These are phyloP conservation scores for Prillingera fragicola DNA, from an alignment of 1,284 basidiomycete genomes.

Conservation along the genomic window DNA sequence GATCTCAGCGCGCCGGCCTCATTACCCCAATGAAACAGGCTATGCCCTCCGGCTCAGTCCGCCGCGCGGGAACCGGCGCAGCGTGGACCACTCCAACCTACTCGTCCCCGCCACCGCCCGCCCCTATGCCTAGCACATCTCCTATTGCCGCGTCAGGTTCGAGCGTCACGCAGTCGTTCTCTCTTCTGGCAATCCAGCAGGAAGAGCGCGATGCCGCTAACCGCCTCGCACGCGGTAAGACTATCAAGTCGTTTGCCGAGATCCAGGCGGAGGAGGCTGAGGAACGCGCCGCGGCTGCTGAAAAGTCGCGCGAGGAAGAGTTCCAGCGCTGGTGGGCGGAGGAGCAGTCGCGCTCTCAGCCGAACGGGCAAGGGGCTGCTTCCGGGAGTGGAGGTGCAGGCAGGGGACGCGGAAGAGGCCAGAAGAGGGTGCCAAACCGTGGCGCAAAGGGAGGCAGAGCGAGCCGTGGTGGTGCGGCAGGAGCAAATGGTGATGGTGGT, in stretches of 20 bases:
- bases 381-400: conserved; percentile 5
- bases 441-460: no score
- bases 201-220: conserved; percentile 59
- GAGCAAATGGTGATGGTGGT: no score
- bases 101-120: conserved; percentile 18
- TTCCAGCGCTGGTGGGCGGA: conserved; percentile 80
- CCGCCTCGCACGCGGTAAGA: conserved; percentile 47
- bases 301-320: conserved; percentile 61
- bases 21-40: conserved; percentile 13
- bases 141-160: conserved; percentile 29
- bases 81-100: conserved; percentile 20
- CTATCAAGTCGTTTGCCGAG: conserved; percentile 61
- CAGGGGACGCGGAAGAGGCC: conserved; percentile 5
- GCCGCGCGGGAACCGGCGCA: conserved; percentile 7
- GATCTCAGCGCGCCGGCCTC: conserved; percentile 9
- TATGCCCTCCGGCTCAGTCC: not conserved
- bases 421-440: no score
- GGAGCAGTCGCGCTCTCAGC: conserved; percentile 64
- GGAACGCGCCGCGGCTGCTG: conserved; percentile 37
- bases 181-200: conserved; percentile 76
- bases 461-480: no score
- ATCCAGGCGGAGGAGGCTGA: conserved; percentile 77
- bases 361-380: conserved; percentile 45
- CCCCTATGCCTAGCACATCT: conserved; percentile 44
- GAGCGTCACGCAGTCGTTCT: conserved; percentile 50